Conservation (phyloP, 2,329 filamentous ascomycete genomes). For the Sclerotinia spermophila region DNA sequence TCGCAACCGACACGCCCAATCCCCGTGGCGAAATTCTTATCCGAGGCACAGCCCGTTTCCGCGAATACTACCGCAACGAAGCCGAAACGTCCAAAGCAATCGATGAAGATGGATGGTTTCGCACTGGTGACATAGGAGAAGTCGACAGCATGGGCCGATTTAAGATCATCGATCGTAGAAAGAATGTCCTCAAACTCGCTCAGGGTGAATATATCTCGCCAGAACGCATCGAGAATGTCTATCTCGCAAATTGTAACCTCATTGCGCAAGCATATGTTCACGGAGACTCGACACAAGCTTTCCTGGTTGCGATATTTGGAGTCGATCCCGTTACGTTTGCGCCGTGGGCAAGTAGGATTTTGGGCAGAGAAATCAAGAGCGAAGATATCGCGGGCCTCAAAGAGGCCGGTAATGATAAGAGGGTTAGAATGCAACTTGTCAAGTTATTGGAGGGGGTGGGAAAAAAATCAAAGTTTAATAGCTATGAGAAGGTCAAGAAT, state of each 20-base stretch:
- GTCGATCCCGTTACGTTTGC: conserved; percentile 83
- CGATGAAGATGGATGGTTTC: conserved; percentile 92
- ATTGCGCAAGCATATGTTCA: conserved; percentile 84
- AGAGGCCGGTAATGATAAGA: conserved; percentile 62
- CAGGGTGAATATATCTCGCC: conserved; percentile 98
- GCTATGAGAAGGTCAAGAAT: conserved; percentile 78
- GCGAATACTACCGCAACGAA: conserved; percentile 83
- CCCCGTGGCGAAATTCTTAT: conserved; percentile 88
- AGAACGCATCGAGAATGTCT: conserved; percentile 94
- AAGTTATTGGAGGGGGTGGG: conserved; percentile 76
- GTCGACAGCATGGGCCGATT: conserved; percentile 84
- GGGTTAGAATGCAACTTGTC: conserved; percentile 70
- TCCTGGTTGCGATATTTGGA: conserved; percentile 82
- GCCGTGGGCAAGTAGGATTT: conserved; percentile 70
- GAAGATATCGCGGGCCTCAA: conserved; percentile 66
- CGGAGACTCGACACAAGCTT: conserved; percentile 78
- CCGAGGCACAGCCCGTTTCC: conserved; percentile 75
- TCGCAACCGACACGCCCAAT: conserved; percentile 78
- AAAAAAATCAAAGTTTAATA: conserved; percentile 84
- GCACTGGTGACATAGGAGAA: conserved; percentile 85
- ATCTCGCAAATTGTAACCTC: conserved; percentile 74
- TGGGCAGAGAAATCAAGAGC: conserved; percentile 62
- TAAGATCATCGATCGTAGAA: conserved; percentile 91
- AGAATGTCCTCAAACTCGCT: conserved; percentile 98
- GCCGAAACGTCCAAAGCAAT: conserved; percentile 82